These are phyloP conservation scores for Leishmania major DNA, from an alignment of 208 protist genomes.

Conservation along the genomic window DNA sequence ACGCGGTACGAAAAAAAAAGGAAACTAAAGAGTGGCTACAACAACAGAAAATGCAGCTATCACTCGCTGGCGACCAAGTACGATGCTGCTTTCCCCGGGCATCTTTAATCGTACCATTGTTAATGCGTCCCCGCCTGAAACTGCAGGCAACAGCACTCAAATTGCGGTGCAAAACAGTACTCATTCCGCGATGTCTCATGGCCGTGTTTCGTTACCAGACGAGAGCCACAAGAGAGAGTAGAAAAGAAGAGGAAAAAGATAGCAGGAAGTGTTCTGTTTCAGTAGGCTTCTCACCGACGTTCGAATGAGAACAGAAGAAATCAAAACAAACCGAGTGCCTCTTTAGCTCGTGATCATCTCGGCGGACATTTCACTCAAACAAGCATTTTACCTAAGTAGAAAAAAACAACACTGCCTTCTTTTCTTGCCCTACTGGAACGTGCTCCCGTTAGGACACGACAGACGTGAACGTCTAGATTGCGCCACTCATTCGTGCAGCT, in stretches of 20 bases:
- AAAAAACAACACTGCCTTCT: not conserved
- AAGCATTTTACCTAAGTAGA: not conserved
- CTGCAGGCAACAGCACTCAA: too few species aligned
- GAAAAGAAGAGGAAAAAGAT: not conserved
- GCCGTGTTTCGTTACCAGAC: not conserved
- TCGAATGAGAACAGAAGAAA: not conserved
- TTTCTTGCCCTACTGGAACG: not conserved
- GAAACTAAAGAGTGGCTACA: not conserved
- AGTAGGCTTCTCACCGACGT: not conserved
- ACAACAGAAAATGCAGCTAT: not conserved
- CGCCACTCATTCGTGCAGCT: not conserved
- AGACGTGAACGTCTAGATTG: not conserved
- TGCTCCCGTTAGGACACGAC: not conserved
- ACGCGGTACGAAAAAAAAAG: not conserved
- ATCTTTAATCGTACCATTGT: not conserved
- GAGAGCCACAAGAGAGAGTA: not conserved
- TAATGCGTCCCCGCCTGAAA: not conserved
- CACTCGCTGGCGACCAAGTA: not conserved
- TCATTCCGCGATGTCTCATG: not conserved
- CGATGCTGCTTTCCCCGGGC: not conserved
- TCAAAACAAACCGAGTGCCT: not conserved
- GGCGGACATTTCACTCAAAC: not conserved
- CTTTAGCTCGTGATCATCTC: not conserved
- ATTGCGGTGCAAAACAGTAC: not conserved
- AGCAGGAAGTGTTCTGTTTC: not conserved